A percentile compares a stretch with the other conserved stretches of the same genome.
These are phyloP conservation scores for Pestalotiopsis sp. DNA, from an alignment of 2,329 filamentous ascomycete species.

Conservation along the genomic window DNA sequence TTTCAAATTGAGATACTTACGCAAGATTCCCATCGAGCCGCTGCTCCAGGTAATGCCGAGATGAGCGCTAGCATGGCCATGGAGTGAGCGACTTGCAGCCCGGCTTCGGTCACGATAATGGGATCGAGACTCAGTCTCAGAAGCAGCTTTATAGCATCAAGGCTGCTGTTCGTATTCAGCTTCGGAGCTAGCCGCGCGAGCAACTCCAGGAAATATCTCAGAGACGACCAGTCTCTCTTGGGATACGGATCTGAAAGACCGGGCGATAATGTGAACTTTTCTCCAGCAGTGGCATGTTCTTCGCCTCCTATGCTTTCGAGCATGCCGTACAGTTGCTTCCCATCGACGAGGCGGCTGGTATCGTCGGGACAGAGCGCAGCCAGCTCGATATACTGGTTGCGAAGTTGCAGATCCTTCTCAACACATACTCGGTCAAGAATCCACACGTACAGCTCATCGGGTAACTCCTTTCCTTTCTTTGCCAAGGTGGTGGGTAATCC, in stretches of 20 bases:
- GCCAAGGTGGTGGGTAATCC: conserved; percentile 63
- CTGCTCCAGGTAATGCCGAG: conserved; percentile 38
- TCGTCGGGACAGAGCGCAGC: conserved; percentile 47
- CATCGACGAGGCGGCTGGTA: conserved; percentile 45
- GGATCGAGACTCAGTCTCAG: conserved; percentile 59
- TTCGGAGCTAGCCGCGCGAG: conserved; percentile 39
- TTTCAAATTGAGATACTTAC: conserved; percentile 35
- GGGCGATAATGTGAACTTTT: conserved; percentile 25
- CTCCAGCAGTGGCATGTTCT: conserved; percentile 41
- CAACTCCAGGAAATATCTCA: conserved; percentile 47
- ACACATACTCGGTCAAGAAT: conserved; percentile 60
- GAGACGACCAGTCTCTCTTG: conserved; percentile 47
- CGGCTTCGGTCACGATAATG: conserved; percentile 35
- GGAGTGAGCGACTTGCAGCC: conserved; percentile 26
- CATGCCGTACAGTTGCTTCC: conserved; percentile 49
- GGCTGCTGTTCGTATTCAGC: conserved; percentile 36
- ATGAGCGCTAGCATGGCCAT: conserved; percentile 46
- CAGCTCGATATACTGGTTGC: conserved; percentile 63
- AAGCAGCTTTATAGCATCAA: conserved; percentile 48
- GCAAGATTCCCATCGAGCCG: conserved; percentile 41
- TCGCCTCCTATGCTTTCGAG: conserved; percentile 63
- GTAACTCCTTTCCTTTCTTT: conserved; percentile 45
- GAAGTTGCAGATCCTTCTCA: conserved; percentile 58
- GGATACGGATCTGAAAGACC: conserved; percentile 31
- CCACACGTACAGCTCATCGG: conserved; percentile 70